phyloP scores from a whole-genome alignment of 495 filamentous ascomycete species.

The Glarea lozoyensis region DNA sequence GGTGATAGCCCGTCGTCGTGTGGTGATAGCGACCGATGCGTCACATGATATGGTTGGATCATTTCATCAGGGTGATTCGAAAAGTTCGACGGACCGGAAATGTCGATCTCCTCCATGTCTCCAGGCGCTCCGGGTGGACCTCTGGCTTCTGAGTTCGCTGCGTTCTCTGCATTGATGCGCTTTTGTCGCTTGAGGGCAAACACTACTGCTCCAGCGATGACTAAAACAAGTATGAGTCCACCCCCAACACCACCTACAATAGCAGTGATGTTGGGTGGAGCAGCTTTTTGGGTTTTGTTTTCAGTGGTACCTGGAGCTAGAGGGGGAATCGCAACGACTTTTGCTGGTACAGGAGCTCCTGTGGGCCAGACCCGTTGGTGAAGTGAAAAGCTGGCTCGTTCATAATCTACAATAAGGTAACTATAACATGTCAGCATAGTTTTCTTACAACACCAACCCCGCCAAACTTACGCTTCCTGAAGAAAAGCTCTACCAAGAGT shows the following conservation, averaged over 20 bases:
- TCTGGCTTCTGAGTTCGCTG: background rate
- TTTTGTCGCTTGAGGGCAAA: background rate
- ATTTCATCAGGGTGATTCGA: background rate
- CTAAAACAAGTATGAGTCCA: background rate
- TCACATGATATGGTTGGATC: no score
- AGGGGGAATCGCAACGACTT: constrained; percentile 8
- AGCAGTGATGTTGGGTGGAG: background rate
- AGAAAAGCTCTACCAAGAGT: constrained; percentile 47
- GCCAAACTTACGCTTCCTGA: constrained; percentile 48
- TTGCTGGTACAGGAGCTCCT: background rate
- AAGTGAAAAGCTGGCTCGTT: constrained; percentile 14
- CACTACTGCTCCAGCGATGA: constrained; percentile 1
- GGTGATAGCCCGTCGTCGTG: no score
- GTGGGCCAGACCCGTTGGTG: constrained; percentile 8
- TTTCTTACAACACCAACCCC: background rate
- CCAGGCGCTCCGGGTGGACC: background rate
- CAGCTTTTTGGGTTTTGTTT: background rate
- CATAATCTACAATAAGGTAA: constrained; percentile 17
- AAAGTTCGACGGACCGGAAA: background rate
- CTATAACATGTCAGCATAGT: background rate
- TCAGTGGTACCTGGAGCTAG: background rate
- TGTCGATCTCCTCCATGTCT: background rate
- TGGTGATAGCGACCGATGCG: no score
- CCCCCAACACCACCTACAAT: constrained; percentile 7
- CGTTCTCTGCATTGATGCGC: background rate